phyloP scores from a whole-genome alignment of 2,329 filamentous ascomycete genomes.

The Amphichorda felina region DNA sequence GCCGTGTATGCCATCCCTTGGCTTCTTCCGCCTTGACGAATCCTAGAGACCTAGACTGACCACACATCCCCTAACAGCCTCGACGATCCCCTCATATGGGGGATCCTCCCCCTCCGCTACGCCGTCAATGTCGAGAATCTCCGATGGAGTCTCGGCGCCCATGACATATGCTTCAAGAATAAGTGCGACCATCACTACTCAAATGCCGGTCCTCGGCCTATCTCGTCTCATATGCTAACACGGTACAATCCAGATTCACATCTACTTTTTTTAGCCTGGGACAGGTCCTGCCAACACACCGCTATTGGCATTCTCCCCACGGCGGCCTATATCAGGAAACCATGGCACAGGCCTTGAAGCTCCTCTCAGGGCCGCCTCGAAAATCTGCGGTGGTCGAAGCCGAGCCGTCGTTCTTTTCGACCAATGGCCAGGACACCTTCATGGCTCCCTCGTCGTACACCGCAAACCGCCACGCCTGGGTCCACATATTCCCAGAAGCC shows the following conservation, averaged over 20 bases:
- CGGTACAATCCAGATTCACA: constrained; percentile 36
- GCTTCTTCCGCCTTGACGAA: too few relatives aligned
- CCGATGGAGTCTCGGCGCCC: constrained; percentile 82
- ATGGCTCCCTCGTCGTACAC: constrained; percentile 61
- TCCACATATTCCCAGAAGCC: constrained; percentile 94
- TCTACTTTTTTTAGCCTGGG: constrained; percentile 78
- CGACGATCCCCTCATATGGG: constrained; percentile 93
- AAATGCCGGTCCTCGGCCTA: background rate
- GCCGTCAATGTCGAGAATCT: constrained; percentile 61
- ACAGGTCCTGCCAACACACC: constrained; percentile 84
- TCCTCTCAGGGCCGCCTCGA: constrained; percentile 49
- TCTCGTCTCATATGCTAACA: background rate
- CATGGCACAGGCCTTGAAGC: constrained; percentile 71
- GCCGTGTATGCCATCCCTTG: constrained; percentile 20
- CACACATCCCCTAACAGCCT: constrained; percentile 40
- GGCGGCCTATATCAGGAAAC: constrained; percentile 88
- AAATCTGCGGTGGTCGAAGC: constrained; percentile 35
- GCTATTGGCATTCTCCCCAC: constrained; percentile 61
- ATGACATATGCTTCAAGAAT: constrained; percentile 91
- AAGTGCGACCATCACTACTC: constrained; percentile 37
- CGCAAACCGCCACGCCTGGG: constrained; percentile 64
- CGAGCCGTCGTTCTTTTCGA: constrained; percentile 43
- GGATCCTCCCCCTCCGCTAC: constrained; percentile 67
- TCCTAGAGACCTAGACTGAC: constrained; percentile 2
- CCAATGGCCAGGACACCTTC: constrained; percentile 54